These are phyloP conservation scores for Bryum argenteum DNA, from an alignment of 225 moss, liverwort and hornwort genomes.

Conservation along the genomic window DNA sequence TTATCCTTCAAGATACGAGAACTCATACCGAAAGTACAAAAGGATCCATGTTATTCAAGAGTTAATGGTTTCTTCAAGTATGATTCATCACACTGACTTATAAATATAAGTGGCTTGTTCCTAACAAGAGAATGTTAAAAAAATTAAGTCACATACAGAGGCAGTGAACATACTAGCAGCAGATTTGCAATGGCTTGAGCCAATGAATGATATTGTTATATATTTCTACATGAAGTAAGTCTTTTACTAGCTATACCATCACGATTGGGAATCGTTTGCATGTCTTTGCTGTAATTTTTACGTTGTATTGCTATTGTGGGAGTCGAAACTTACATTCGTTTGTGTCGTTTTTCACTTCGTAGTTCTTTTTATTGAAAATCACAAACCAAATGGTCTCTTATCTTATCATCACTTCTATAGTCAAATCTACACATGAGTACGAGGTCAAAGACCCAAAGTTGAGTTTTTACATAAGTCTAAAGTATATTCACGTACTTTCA, in stretches of 20 bases:
- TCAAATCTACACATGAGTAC: conserved; percentile 13
- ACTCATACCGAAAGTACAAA: not conserved
- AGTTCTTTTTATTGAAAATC: not conserved
- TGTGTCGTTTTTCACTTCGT: not conserved
- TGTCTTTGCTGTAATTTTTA: conserved; percentile 3
- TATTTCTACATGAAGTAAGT: conserved; percentile 96
- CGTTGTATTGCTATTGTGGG: not conserved
- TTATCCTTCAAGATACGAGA: no score
- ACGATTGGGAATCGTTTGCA: not conserved
- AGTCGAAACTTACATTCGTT: conserved; percentile 13
- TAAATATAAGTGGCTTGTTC: not conserved
- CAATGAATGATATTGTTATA: conserved; percentile 90
- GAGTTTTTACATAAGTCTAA: not conserved
- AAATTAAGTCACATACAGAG: conserved; percentile 75
- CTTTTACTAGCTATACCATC: not conserved
- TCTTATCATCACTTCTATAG: not conserved
- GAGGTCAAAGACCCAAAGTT: not conserved
- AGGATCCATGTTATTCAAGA: conserved; percentile 4
- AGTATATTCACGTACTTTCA: conserved; percentile 70
- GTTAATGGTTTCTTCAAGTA: conserved; percentile 22
- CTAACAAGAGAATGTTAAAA: conserved; percentile 25
- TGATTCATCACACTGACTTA: conserved; percentile 1
- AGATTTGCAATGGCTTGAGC: conserved; percentile 78
- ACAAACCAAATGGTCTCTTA: conserved; percentile 12
- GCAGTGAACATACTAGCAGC: conserved; percentile 73